Evolutionary conservation across 176 grass and related monocot genomes (phyloP).

Genomic region (Panicum miliaceum): DNA sequence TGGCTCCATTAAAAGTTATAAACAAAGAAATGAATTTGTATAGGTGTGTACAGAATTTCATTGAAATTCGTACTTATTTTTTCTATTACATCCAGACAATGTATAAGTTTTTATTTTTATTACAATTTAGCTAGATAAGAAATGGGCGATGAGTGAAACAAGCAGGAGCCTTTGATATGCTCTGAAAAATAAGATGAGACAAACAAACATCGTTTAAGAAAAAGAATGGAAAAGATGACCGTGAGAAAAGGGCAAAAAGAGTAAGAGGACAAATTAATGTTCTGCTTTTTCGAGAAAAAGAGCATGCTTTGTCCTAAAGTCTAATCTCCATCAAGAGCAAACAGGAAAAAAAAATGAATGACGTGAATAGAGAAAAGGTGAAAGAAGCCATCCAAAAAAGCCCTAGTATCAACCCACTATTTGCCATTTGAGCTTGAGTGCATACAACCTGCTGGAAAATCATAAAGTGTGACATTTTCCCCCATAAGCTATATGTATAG

Average conservation of each 20-base stretch:
- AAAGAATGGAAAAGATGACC: conserved; percentile 13
- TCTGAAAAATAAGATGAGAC: conserved; percentile 3
- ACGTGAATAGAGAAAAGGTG: not conserved
- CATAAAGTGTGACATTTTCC: not conserved
- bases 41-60: not conserved
- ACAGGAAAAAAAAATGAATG: not conserved
- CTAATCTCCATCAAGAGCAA: conserved; percentile 22
- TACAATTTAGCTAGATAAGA: not conserved
- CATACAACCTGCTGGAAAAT: not conserved
- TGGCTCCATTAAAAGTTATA: not conserved
- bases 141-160: not conserved
- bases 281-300: not conserved
- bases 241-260: not conserved
- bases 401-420: not conserved
- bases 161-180: not conserved
- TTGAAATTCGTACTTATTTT: not conserved
- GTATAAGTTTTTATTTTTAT: not conserved
- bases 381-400: not conserved
- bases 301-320: conserved; percentile 12
- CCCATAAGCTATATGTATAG: not conserved
- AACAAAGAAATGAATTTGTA: not conserved
- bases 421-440: not conserved
- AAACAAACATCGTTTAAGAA: not conserved
- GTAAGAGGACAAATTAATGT: conserved; percentile 4
- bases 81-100: not conserved